These are phyloP conservation scores for Trametes coccinea DNA, from an alignment of 768 basidiomycete genomes.

Conservation along the genomic window DNA sequence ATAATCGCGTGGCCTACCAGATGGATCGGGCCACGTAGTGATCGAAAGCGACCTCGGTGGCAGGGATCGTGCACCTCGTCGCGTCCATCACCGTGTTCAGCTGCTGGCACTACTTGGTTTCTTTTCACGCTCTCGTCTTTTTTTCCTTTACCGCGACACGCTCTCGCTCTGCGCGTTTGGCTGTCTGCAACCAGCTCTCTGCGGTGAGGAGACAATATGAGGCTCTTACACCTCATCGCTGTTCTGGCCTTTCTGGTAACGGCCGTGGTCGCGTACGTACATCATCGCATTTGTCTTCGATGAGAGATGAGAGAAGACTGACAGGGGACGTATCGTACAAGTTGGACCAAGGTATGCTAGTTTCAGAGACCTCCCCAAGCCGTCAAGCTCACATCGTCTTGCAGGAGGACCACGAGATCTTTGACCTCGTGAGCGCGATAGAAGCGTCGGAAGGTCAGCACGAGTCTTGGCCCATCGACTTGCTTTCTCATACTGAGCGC, in stretches of 20 bases:
- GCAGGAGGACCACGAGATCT: conserved; percentile 94
- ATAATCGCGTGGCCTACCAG: conserved; percentile 18
- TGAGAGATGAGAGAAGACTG: not conserved
- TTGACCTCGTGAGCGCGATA: conserved; percentile 84
- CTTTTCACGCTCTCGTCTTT: not conserved
- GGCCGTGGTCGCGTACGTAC: conserved; percentile 59
- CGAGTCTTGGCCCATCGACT: conserved; percentile 1
- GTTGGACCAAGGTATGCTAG: conserved; percentile 68
- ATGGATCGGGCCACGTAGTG: conserved; percentile 12
- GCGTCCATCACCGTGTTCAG: not conserved
- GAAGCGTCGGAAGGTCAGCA: conserved; percentile 74
- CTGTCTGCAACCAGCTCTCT: not conserved
- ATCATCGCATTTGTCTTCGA: not conserved
- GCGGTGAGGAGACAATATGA: conserved; percentile 42
- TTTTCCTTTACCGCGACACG: too few relatives aligned
- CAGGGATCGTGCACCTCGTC: not conserved
- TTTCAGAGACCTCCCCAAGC: not conserved
- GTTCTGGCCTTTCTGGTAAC: conserved; percentile 55
- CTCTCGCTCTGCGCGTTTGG: not conserved
- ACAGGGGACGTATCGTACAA: conserved; percentile 28
- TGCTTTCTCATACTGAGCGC: not conserved
- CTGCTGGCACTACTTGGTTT: not conserved
- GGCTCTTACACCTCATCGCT: conserved; percentile 44
- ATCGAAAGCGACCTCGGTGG: conserved; percentile 8
- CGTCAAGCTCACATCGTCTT: not conserved